phyloP scores from a whole-genome alignment of 371 early-diverging fungal species.

The Haplosporangium sp. region DNA sequence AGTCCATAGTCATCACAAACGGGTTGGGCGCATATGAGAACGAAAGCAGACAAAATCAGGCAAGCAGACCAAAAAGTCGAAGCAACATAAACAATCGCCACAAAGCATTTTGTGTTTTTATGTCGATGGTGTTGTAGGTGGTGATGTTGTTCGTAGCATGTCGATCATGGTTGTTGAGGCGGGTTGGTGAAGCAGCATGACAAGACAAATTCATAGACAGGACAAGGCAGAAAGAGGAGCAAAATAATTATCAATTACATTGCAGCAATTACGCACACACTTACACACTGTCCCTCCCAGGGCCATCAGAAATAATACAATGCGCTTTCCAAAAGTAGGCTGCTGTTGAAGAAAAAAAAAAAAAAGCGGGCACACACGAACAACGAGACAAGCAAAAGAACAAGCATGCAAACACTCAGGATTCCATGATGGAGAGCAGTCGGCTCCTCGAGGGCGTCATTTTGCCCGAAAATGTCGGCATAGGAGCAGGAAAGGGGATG shows the following conservation, averaged over 20 bases:
- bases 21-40: too few relatives aligned
- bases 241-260: slow-evolving; percentile 44
- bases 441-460: too few relatives aligned
- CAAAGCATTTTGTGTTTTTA: neutral
- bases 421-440: too few relatives aligned
- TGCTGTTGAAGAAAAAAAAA: neutral
- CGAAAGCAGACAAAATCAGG: neutral
- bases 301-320: neutral
- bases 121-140: slow-evolving; percentile 2
- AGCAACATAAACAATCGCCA: neutral
- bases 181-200: neutral
- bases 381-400: neutral
- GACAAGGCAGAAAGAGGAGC: slow-evolving; percentile 8
- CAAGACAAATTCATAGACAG: slow-evolving; percentile 8
- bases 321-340: too few relatives aligned
- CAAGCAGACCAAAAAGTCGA: slow-evolving; percentile 4
- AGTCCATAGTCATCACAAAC: slow-evolving; percentile 1
- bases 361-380: neutral
- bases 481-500: too few relatives aligned
- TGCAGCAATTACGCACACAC: neutral
- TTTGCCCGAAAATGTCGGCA: too few relatives aligned
- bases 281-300: neutral
- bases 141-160: neutral
- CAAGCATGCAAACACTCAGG: neutral
- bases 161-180: neutral